Evolutionary conservation across 2,329 filamentous ascomycete species (phyloP).

Genomic region (Exophiala aquamarina): DNA sequence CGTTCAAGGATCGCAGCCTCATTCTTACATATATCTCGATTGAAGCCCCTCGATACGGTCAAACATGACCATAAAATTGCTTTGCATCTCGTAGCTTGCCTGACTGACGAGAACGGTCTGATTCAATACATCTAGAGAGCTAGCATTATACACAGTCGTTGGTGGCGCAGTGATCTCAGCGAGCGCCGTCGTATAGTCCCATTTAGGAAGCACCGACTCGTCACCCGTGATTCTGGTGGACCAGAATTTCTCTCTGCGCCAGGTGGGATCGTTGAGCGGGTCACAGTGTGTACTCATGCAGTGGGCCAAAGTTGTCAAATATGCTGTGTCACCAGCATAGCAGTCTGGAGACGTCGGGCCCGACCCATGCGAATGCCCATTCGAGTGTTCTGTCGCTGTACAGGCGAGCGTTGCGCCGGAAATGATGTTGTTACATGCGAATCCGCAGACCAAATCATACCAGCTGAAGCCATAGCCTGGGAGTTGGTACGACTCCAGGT

Average conservation of each 20-base stretch:
- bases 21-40: conserved; percentile 7
- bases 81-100: conserved; percentile 1
- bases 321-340: conserved; percentile 29
- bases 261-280: conserved; percentile 14
- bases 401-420: neutral
- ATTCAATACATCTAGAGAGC: conserved; percentile 2
- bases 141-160: neutral
- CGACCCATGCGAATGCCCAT: neutral
- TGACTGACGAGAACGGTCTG: conserved; percentile 4
- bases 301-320: conserved; percentile 32
- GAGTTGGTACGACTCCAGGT: neutral
- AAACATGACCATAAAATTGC: conserved; percentile 4
- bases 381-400: neutral
- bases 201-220: conserved; percentile 1
- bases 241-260: conserved; percentile 24
- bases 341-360: conserved; percentile 28
- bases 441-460: conserved; percentile 1
- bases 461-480: conserved; percentile 3
- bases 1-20: too few relatives aligned
- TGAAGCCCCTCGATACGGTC: conserved; percentile 5
- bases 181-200: conserved; percentile 6
- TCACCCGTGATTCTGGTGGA: conserved; percentile 2
- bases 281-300: conserved; percentile 32
- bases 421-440: neutral
- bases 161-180: neutral